Evolutionary conservation across 2,329 filamentous ascomycete species (phyloP).

Genomic region (Arthrobotrys sinensis): DNA sequence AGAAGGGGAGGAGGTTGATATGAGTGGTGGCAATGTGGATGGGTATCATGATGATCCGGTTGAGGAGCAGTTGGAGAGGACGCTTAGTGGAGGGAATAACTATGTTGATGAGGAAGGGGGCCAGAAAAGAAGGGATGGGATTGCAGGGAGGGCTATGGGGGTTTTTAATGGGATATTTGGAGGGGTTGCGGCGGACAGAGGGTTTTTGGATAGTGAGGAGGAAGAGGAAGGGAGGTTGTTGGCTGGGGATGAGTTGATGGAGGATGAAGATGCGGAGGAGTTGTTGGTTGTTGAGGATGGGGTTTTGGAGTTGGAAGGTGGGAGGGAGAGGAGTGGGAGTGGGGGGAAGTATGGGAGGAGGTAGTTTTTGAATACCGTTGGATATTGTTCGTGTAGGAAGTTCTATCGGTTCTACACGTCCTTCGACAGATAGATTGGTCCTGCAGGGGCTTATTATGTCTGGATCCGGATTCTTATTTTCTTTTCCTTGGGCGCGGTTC

Average conservation of each 20-base stretch:
- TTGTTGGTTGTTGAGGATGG: slow-evolving; percentile 61
- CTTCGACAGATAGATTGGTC: no score
- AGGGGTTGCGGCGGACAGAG: slow-evolving; percentile 29
- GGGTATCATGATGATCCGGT: slow-evolving; percentile 61
- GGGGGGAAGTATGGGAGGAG: slow-evolving; percentile 14
- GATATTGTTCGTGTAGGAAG: not conserved
- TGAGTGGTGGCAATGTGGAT: slow-evolving; percentile 31
- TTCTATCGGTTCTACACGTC: no score
- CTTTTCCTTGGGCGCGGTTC: no score
- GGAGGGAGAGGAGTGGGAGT: not conserved
- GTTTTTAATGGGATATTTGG: slow-evolving; percentile 55
- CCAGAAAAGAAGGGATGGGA: slow-evolving; percentile 23
- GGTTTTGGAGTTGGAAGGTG: slow-evolving; percentile 26
- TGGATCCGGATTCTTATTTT: not conserved
- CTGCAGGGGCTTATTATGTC: no score
- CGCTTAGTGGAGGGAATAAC: slow-evolving; percentile 31
- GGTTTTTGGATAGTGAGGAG: slow-evolving; percentile 60
- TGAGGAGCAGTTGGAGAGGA: slow-evolving; percentile 60
- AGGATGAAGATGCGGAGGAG: slow-evolving; percentile 62
- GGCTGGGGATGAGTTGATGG: slow-evolving; percentile 57
- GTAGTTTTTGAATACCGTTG: not conserved
- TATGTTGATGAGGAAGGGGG: slow-evolving; percentile 33
- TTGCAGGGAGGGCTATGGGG: slow-evolving; percentile 55
- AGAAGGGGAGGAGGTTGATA: slow-evolving; percentile 19
- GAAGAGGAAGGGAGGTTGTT: slow-evolving; percentile 59